Conservation (phyloP, 345 rosid genomes). For the Adansonia digitata region DNA sequence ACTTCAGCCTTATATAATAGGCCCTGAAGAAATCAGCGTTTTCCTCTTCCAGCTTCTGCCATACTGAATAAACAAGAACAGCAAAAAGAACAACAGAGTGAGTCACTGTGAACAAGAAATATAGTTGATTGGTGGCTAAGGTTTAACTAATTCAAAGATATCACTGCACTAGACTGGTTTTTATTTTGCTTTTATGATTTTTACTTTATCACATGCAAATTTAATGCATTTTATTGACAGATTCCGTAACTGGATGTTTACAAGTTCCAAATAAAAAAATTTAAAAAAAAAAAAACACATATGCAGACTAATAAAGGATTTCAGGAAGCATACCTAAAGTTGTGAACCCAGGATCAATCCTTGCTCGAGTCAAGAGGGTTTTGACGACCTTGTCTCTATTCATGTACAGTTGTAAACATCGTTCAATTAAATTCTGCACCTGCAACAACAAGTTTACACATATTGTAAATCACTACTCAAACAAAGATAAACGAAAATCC, state of each 20-base stretch:
- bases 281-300: background rate
- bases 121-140: background rate
- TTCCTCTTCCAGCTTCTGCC: conserved; percentile 99
- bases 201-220: background rate
- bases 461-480: background rate
- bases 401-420: conserved; percentile 75
- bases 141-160: background rate
- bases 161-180: background rate
- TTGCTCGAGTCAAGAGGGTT: conserved; percentile 63
- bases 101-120: background rate
- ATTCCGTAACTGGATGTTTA: no score
- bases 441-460: conserved; percentile 26
- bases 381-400: conserved; percentile 71
- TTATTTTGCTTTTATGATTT: background rate
- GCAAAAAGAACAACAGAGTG: background rate
- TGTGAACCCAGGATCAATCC: conserved; percentile 83
- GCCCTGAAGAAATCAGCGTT: conserved; percentile 91
- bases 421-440: conserved; percentile 80
- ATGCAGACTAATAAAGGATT: background rate
- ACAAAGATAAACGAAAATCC: background rate
- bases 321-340: conserved; percentile 42
- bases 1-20: conserved; percentile 82
- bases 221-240: background rate
- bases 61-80: conserved; percentile 47
- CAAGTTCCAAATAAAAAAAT: background rate